Percentiles rank a stretch among this genome's conserved stretches.
These are phyloP conservation scores for Martensiomyces pterosporus DNA, from an alignment of 192 early-diverging fungal species.

Conservation along the genomic window DNA sequence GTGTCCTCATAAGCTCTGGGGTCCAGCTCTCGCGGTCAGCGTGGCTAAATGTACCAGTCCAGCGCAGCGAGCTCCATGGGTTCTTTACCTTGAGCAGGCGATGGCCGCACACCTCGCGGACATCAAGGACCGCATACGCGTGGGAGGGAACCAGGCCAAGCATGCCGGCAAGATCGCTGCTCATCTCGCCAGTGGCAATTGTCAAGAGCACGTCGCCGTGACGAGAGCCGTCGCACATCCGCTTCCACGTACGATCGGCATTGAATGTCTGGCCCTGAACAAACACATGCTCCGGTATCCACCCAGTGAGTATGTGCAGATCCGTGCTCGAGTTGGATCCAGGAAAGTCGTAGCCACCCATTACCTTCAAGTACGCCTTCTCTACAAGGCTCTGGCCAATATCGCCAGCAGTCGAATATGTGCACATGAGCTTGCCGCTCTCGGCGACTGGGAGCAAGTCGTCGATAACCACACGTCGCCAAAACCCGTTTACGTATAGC, in stretches of 20 bases:
- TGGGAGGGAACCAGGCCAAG: constrained; percentile 85
- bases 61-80: constrained; percentile 87
- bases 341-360: constrained; percentile 94
- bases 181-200: constrained; percentile 78
- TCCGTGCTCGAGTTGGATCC: constrained; percentile 94
- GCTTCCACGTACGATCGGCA: constrained; percentile 64
- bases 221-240: constrained; percentile 62
- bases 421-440: constrained; percentile 77
- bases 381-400: constrained; percentile 71
- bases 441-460: constrained; percentile 78
- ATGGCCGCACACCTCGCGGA: constrained; percentile 56
- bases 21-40: constrained; percentile 67
- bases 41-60: constrained; percentile 75
- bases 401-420: constrained; percentile 64
- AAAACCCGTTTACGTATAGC: constrained; percentile 80
- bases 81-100: constrained; percentile 83
- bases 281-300: constrained; percentile 92
- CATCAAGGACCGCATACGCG: constrained; percentile 79
- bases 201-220: constrained; percentile 76
- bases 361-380: constrained; percentile 94
- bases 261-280: constrained; percentile 65
- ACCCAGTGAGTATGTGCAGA: constrained; percentile 83
- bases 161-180: constrained; percentile 55
- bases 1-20: constrained; percentile 54
- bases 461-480: constrained; percentile 80